phyloP scores from a whole-genome alignment of 768 basidiomycete species.

The Hypholoma fasciculare region DNA sequence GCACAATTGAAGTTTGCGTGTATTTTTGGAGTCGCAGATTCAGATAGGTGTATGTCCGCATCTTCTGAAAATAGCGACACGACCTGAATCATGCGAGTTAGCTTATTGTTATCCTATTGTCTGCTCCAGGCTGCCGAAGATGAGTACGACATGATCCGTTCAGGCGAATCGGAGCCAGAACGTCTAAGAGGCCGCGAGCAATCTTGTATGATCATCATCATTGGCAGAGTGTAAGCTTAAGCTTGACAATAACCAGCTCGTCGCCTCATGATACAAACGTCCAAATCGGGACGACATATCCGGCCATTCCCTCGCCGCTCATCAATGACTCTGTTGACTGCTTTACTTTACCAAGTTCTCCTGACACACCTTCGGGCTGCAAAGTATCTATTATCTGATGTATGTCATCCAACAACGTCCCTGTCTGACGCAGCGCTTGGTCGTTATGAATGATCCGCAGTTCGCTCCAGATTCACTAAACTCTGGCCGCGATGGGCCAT shows the following conservation, averaged over 20 bases:
- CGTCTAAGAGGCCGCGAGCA: not conserved
- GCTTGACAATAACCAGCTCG: not conserved
- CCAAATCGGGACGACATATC: not conserved
- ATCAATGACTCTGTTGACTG: no score
- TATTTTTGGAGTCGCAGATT: slow-evolving; percentile 11
- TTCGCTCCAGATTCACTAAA: not conserved
- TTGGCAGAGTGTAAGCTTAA: not conserved
- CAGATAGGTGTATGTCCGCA: not conserved
- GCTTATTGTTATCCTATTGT: slow-evolving; percentile 4
- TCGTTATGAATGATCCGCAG: not conserved
- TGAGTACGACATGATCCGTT: slow-evolving; percentile 11
- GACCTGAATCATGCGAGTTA: not conserved
- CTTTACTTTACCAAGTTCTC: no score
- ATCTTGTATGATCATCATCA: not conserved
- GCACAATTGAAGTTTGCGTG: slow-evolving; percentile 12
- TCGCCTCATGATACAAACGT: not conserved
- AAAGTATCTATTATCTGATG: no score
- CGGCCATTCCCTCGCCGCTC: not conserved
- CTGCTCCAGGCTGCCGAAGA: slow-evolving; percentile 11
- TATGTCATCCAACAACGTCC: no score
- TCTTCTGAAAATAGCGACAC: not conserved
- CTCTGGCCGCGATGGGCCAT: slow-evolving; percentile 63
- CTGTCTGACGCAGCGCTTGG: no score
- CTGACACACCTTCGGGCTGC: no score
- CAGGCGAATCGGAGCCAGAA: slow-evolving; percentile 11